phyloP scores from a whole-genome alignment of 2,329 filamentous ascomycete species.

The Fusarium chaquense region DNA sequence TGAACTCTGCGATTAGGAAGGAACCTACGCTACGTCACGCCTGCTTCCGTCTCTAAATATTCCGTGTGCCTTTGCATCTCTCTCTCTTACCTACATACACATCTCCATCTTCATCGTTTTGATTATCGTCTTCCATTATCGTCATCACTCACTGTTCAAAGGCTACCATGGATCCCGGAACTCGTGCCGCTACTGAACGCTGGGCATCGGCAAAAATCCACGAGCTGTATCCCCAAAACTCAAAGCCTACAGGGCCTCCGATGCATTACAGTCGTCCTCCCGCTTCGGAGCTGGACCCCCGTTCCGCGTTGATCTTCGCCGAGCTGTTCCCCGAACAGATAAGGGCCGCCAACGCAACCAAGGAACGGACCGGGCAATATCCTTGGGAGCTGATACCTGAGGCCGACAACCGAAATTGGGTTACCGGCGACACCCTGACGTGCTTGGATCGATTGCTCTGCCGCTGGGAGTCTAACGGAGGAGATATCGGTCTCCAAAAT shows the following conservation, averaged over 20 bases:
- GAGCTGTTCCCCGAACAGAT: fast-evolving
- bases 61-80: neutral
- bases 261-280: neutral
- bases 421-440: neutral
- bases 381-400: neutral
- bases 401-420: neutral
- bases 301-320: neutral
- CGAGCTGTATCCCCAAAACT: too few species aligned
- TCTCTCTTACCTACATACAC: neutral
- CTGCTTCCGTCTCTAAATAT: neutral
- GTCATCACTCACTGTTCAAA: too few species aligned
- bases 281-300: too few species aligned
- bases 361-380: neutral
- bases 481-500: neutral
- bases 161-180: too few species aligned
- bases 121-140: too few species aligned
- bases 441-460: neutral
- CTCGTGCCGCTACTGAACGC: too few species aligned
- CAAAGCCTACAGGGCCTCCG: too few species aligned
- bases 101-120: neutral
- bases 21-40: neutral
- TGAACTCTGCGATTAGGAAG: too few species aligned
- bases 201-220: too few species aligned
- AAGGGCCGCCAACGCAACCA: neutral
- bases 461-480: fast-evolving